Evolutionary conservation across 148 eudicot species (phyloP).

Genomic region (Hydrangea macrophylla): DNA sequence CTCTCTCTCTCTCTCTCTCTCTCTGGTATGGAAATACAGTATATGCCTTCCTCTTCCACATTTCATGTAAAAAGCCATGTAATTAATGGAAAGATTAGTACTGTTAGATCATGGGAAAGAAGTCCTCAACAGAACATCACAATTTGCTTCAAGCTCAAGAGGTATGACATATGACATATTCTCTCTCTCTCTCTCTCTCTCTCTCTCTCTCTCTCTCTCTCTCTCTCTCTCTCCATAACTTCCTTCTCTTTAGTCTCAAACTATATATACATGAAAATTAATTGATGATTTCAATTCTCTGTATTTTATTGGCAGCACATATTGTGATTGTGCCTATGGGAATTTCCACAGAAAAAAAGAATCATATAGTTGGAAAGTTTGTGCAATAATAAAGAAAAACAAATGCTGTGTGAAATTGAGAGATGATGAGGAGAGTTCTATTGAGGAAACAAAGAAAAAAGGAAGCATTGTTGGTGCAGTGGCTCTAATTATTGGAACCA

Average conservation of each 20-base stretch:
- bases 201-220: constrained; percentile 1
- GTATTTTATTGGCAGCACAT: constrained; percentile 3
- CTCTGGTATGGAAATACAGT: constrained; percentile 16
- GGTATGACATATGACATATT: constrained; percentile 24
- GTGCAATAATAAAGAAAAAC: constrained; percentile 10
- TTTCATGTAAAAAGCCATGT: constrained; percentile 10
- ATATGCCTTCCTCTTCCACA: constrained; percentile 13
- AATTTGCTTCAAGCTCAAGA: constrained; percentile 12
- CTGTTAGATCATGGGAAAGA: constrained; percentile 19
- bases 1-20: constrained; percentile 9
- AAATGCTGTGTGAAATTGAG: constrained; percentile 11
- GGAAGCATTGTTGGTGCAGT: constrained; percentile 48
- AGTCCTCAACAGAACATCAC: constrained; percentile 11
- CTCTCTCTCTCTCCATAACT: constrained; percentile 2
- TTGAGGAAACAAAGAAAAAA: constrained; percentile 21
- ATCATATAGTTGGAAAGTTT: constrained; percentile 15
- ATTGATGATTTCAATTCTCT: background rate
- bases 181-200: constrained; percentile 3
- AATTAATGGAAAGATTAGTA: background rate
- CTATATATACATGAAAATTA: background rate
- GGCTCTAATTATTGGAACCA: constrained; percentile 46
- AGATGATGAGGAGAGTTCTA: constrained; percentile 19
- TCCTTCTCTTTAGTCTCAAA: background rate
- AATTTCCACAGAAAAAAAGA: constrained; percentile 10
- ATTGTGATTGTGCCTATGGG: constrained; percentile 10